These are phyloP conservation scores for Tricharina praecox DNA, from an alignment of 495 filamentous ascomycete species.

Conservation along the genomic window DNA sequence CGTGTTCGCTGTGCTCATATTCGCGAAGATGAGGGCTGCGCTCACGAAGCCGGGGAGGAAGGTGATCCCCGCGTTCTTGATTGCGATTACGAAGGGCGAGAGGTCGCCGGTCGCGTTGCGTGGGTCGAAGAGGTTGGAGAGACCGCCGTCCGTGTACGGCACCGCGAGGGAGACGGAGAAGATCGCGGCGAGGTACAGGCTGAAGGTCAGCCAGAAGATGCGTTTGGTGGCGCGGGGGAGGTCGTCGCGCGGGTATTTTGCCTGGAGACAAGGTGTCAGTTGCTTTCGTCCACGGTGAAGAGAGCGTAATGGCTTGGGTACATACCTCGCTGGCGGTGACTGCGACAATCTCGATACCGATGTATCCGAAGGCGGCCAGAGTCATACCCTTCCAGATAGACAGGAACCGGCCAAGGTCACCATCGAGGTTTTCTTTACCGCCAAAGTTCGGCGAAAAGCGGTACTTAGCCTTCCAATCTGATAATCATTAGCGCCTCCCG, in stretches of 20 bases:
- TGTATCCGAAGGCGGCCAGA: conserved; percentile 31
- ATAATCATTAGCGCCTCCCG: too few relatives aligned
- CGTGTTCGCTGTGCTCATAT: conserved; percentile 42
- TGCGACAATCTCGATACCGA: conserved; percentile 32
- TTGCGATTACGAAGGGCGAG: conserved; percentile 61
- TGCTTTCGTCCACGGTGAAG: too few relatives aligned
- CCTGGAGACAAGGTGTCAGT: too few relatives aligned
- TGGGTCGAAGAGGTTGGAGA: conserved; percentile 35
- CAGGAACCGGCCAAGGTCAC: not conserved
- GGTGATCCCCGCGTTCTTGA: conserved; percentile 45
- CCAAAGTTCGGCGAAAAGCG: conserved; percentile 11
- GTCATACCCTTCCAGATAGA: conserved; percentile 28
- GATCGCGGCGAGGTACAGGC: conserved; percentile 56
- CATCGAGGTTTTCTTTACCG: not conserved
- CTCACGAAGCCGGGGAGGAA: conserved; percentile 60
- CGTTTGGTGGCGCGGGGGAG: not conserved
- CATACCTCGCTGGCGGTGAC: conserved; percentile 30
- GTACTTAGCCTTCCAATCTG: conserved; percentile 18
- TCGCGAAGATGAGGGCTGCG: conserved; percentile 45
- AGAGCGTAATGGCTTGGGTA: conserved; percentile 15
- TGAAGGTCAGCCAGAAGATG: conserved; percentile 42
- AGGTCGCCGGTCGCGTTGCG: conserved; percentile 37
- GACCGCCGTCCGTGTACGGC: conserved; percentile 35
- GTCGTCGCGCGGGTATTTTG: conserved; percentile 5
- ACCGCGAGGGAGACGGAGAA: conserved; percentile 60